Evolutionary conservation across 164 flowering plant species (phyloP).

Genomic region (Protea cynaroides): DNA sequence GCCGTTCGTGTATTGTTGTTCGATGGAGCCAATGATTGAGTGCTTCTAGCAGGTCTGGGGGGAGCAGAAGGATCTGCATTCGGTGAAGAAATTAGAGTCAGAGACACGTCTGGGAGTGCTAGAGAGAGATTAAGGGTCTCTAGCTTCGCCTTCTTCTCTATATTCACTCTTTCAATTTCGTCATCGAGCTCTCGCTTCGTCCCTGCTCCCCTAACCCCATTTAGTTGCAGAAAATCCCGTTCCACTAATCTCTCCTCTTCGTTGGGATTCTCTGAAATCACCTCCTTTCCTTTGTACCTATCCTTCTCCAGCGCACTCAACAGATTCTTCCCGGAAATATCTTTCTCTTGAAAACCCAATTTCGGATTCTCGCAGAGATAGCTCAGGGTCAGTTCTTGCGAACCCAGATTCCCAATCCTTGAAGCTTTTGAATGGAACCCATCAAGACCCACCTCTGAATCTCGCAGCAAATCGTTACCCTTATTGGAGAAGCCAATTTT

Average conservation of each 20-base stretch:
- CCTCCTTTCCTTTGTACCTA: slow-evolving; percentile 62
- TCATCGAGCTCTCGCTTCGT: slow-evolving; percentile 37
- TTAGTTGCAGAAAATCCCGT: slow-evolving; percentile 83
- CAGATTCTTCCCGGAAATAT: slow-evolving; percentile 27
- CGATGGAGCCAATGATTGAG: slow-evolving; percentile 58
- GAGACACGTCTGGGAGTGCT: slow-evolving; percentile 70
- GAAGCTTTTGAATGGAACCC: slow-evolving; percentile 29
- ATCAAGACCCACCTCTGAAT: slow-evolving; percentile 29
- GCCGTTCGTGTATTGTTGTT: slow-evolving; percentile 54
- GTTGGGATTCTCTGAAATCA: slow-evolving; percentile 33
- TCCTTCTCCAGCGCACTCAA: slow-evolving; percentile 32
- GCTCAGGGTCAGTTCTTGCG: slow-evolving; percentile 77
- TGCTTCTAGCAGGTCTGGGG: slow-evolving; percentile 38
- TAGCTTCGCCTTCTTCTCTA: slow-evolving; percentile 63
- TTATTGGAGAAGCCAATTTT: slow-evolving; percentile 28
- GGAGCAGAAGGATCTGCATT: slow-evolving; percentile 27
- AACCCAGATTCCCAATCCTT: slow-evolving; percentile 32
- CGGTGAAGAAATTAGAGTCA: slow-evolving; percentile 54
- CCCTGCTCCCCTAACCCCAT: slow-evolving; percentile 32
- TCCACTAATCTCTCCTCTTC: slow-evolving; percentile 60
- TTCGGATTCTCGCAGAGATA: slow-evolving; percentile 74
- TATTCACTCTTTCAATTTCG: slow-evolving; percentile 30
- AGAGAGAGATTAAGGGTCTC: slow-evolving; percentile 83
- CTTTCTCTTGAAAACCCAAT: slow-evolving; percentile 39
- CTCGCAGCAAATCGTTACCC: slow-evolving; percentile 36